Base-by-base conservation (phyloP, 1,284 basidiomycete genomes). In the Mycosarcoma mackinlayi region DNA sequence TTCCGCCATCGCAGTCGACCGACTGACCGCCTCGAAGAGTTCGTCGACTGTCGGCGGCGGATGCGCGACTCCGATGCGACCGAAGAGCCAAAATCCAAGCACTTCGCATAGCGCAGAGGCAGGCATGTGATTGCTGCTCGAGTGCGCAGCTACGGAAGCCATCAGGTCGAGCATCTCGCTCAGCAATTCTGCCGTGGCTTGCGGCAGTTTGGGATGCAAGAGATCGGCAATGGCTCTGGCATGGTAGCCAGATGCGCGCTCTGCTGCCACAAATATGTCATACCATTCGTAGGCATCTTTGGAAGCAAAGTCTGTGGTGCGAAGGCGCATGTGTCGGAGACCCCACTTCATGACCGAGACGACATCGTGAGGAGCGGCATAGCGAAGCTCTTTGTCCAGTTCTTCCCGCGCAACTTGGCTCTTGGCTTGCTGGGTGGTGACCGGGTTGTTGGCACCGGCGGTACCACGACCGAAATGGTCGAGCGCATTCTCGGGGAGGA, bases 41-140 rank as follows among this genome's bases (percentile, higher is more conserved):
- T 68, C 61, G 11, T 68, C 58, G 2, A 75, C 41, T 10, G 58
- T 72, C n/a, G 67, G 63, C 8, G 68, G 73, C 0, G 70, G 67
- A 48, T 70, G 68, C 13, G 73, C 73, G 1, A 60, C 57, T 1
- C 66, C 75, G 18, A 74, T 67, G 2, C 71, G 21, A 2, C 76
- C 77, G 27, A 77, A 62, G 21, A 79, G 28, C 77, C 77, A 79
- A 46, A 65, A 77, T 1, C 75, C 75, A 6, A 77, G 38, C 16
- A 65, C 41, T 18, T 53, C 60, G 50, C 67, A 71, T 23, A 79
- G 39, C 5, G 58, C 21, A 0, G 63, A 56, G 4, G 75, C 68
- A 1, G 77, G 66, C 77, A 79, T 79, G 40, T 73, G 73, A 48
- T 79, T 79, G 50, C 35, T 54, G 37, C 51, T 38, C 30, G 61